A percentile compares a stretch with the other conserved stretches of the same genome.
Evolutionary conservation across 495 filamentous ascomycete species (phyloP).

Genomic region (Massariosphaeria phaeospora): DNA sequence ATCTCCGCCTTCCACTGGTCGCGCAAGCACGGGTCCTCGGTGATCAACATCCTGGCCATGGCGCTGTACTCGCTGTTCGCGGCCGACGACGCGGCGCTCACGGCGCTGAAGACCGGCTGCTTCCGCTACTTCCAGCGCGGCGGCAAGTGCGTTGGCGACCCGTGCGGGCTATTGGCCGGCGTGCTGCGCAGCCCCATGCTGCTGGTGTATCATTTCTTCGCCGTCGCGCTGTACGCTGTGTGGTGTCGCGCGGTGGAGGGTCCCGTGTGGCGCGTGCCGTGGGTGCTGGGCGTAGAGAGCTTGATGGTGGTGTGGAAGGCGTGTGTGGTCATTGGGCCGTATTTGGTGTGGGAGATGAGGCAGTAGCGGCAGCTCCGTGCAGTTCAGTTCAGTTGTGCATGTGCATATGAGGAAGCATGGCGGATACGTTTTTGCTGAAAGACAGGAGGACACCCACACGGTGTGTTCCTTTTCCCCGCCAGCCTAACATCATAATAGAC

Average conservation of each 20-base stretch:
- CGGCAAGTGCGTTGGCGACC: constrained; percentile 62
- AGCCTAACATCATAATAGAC: too few relatives aligned
- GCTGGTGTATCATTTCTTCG: constrained; percentile 90
- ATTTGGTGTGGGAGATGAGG: constrained; percentile 32
- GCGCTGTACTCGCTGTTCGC: constrained; percentile 89
- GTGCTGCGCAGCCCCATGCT: constrained; percentile 71
- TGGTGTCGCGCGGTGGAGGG: constrained; percentile 50
- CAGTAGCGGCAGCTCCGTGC: too few relatives aligned
- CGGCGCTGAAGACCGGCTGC: constrained; percentile 80
- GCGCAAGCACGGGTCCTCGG: constrained; percentile 71
- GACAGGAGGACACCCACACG: too few relatives aligned
- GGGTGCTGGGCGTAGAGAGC: constrained; percentile 19
- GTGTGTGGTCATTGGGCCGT: constrained; percentile 33
- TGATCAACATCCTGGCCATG: constrained; percentile 94
- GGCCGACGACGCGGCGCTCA: constrained; percentile 70
- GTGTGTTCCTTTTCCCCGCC: too few relatives aligned
- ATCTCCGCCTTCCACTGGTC: constrained; percentile 81
- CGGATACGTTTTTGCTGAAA: too few relatives aligned
- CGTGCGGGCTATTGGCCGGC: constrained; percentile 77
- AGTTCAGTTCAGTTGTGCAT: too few relatives aligned
- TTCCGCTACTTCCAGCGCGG: constrained; percentile 89
- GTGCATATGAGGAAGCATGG: too few relatives aligned
- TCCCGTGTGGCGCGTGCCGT: constrained; percentile 12
- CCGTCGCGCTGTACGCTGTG: constrained; percentile 82
- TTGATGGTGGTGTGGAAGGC: constrained; percentile 30